Percentiles rank a stretch among this genome's conserved stretches.
Conservation (phyloP, 768 basidiomycete genomes). For the Polyporus arcularius region DNA sequence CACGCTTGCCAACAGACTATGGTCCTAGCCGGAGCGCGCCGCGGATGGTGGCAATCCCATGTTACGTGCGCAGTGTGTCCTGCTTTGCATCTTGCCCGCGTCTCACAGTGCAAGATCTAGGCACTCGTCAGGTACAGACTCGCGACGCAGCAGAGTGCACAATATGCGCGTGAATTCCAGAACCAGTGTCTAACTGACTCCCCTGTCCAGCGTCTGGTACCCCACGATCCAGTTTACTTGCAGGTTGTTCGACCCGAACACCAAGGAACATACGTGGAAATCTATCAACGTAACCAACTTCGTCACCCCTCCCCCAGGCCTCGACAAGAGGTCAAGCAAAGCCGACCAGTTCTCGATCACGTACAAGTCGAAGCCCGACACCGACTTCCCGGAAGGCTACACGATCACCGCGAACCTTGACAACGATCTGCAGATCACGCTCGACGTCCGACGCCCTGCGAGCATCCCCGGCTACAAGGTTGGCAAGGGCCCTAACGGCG, state of each 20-base stretch:
- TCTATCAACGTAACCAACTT: conserved; percentile 86
- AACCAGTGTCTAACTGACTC: too few species aligned
- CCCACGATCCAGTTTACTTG: conserved; percentile 93
- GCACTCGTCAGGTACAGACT: too few species aligned
- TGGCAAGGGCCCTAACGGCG: conserved; percentile 85
- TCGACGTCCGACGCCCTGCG: conserved; percentile 71
- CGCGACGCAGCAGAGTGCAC: not conserved
- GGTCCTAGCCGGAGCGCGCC: too few species aligned
- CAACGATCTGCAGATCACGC: conserved; percentile 75
- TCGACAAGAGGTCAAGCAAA: conserved; percentile 86
- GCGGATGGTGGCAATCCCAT: too few species aligned
- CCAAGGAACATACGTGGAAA: conserved; percentile 78
- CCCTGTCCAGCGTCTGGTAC: conserved; percentile 73
- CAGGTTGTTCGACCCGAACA: conserved; percentile 82
- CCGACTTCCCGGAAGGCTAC: conserved; percentile 76
- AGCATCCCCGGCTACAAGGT: conserved; percentile 87
- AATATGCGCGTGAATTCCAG: not conserved
- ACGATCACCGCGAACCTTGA: conserved; percentile 77
- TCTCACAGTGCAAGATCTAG: too few species aligned
- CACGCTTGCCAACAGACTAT: too few species aligned
- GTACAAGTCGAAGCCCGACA: conserved; percentile 54
- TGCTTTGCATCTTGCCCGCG: too few species aligned
- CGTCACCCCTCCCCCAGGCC: conserved; percentile 67
- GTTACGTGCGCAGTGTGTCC: too few species aligned
- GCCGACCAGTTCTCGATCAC: conserved; percentile 83